Base-by-base conservation (phyloP, 345 rosid genomes). In the Euphorbia tirucalli region DNA sequence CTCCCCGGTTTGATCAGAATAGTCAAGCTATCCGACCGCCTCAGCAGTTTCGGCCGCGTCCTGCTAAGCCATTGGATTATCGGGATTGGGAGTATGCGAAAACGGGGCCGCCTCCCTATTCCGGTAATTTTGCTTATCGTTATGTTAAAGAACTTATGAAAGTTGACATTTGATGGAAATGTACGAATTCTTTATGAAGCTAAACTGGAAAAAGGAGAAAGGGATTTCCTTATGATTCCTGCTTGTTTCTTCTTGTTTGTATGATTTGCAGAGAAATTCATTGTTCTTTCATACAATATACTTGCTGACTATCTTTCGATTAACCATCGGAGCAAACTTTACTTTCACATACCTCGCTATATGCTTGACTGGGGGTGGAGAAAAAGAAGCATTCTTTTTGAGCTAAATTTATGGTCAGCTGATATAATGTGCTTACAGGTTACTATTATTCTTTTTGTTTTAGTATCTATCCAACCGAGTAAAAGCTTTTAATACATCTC, bases 381-480 rank as follows among this genome's bases (percentile, higher is more conserved):
- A 70, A 92, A 86, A 83, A 88, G 79, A 59, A 87, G 71, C 69
- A 69, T 95, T 62, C 78, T 90, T 54, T 89, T 90, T 70, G 97
- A 95, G 89, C 93, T 94, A 70, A 86, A 90, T 54, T 74, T 92
- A 13, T 92, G 98, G 98, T 88, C 93, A 28, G 88, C 98, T 16
- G 98, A 94, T 79, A 89, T 94, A 73, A 81, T 94, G 95, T 94
- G 98, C 85, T 84, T 94, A 65, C 98, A 94, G 95, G 97, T 94
- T 71, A 65, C 65, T 61, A 11, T 41, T 59, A 61, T 46, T 24
- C 65, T 58, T 21, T n/a, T 41, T 60, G 63, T 19, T 66, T 39
- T 59, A 46, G 54, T 48, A 19, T 46, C 28, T n/a, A 27, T 43
- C 8, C 27, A 27, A 5, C 55, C 55, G 27, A 13, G 14, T 8